phyloP scores from a whole-genome alignment of 179 eudicot genomes.

The Beta macrorhiza region DNA sequence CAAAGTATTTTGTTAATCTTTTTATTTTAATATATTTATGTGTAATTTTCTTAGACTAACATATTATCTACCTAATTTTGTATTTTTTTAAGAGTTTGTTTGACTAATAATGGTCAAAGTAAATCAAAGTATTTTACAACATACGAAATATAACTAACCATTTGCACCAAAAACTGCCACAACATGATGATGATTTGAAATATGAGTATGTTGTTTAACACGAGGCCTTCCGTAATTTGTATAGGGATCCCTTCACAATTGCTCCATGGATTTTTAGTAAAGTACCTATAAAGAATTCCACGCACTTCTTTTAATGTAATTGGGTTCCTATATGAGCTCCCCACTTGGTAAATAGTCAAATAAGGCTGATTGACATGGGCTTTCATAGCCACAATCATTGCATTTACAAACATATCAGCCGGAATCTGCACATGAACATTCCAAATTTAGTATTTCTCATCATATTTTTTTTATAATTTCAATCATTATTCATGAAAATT shows the following conservation, averaged over 20 bases:
- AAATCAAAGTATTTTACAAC: not conserved
- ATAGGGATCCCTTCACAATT: conserved; percentile 8
- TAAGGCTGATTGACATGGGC: conserved; percentile 11
- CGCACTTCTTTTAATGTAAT: conserved; percentile 11
- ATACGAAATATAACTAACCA: not conserved
- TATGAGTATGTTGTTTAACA: conserved; percentile 8
- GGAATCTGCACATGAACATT: conserved; percentile 21
- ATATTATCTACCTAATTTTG: not conserved
- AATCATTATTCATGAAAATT: no score
- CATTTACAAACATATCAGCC: conserved; percentile 32
- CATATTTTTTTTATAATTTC: no score
- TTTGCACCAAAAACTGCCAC: not conserved
- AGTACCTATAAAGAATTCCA: conserved; percentile 12
- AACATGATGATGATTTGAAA: conserved; percentile 20
- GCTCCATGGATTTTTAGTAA: conserved; percentile 22
- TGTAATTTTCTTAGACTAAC: no score
- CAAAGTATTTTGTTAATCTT: no score
- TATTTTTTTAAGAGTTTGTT: no score
- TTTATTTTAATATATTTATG: no score
- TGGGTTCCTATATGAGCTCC: conserved; percentile 26
- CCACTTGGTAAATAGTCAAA: conserved; percentile 29
- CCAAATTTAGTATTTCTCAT: no score
- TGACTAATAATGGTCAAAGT: no score
- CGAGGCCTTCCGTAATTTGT: conserved; percentile 1
- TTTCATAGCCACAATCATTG: conserved; percentile 26